phyloP scores from a whole-genome alignment of 2,329 filamentous ascomycete genomes.

The Hymenoscyphus albidus region DNA sequence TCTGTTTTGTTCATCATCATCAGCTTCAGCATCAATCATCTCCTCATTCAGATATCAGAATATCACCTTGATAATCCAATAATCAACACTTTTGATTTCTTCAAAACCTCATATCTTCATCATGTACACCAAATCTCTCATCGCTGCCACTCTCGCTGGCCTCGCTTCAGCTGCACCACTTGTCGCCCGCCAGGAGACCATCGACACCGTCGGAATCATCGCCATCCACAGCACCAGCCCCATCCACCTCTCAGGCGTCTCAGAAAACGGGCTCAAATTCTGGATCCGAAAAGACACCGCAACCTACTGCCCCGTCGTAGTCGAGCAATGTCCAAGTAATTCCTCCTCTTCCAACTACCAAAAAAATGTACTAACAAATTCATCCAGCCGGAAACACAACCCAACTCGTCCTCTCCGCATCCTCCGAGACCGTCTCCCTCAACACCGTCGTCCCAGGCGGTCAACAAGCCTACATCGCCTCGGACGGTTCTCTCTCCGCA shows the following conservation, averaged over 20 bases:
- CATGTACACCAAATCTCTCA: slow-evolving; percentile 19
- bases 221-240: slow-evolving; percentile 7
- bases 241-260: slow-evolving; percentile 13
- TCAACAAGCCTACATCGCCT: slow-evolving; percentile 33
- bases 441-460: slow-evolving; percentile 16
- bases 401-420: slow-evolving; percentile 9
- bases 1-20: neutral
- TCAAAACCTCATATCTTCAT: slow-evolving; percentile 10
- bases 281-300: slow-evolving; percentile 17
- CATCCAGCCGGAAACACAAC: slow-evolving; percentile 13
- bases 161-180: slow-evolving; percentile 18
- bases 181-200: neutral
- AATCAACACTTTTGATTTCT: neutral
- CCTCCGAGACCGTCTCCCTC: slow-evolving; percentile 3
- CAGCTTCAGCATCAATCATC: slow-evolving; percentile 1
- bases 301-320: slow-evolving; percentile 16
- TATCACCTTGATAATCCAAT: neutral
- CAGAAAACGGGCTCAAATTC: slow-evolving; percentile 20
- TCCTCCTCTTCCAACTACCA: neutral
- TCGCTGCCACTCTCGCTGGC: slow-evolving; percentile 17
- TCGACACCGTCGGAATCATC: slow-evolving; percentile 8
- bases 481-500: slow-evolving; percentile 30
- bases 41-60: neutral
- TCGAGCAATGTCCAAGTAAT: slow-evolving; percentile 5
- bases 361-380: neutral